Conservation (phyloP, 108 stramenopile species). For the Ochromonas danica region DNA sequence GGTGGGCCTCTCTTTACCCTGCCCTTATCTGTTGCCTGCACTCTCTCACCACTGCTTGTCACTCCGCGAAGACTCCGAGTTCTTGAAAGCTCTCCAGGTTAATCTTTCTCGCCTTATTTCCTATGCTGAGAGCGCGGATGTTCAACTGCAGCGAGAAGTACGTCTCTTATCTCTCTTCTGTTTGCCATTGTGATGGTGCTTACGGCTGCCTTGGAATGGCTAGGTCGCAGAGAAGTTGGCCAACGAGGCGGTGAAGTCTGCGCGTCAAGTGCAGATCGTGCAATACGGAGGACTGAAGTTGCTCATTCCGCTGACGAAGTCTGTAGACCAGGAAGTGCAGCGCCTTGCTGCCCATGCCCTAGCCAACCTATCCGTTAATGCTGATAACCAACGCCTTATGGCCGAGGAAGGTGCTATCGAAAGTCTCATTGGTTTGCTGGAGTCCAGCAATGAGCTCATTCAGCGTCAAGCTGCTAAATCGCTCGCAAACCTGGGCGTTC, state of each 20-base stretch:
- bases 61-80: constrained; percentile 43
- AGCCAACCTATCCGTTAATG: constrained; percentile 61
- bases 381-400: constrained; percentile 58
- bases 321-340: constrained; percentile 56
- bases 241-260: constrained; percentile 60
- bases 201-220: background rate
- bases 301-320: constrained; percentile 60
- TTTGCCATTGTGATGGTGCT: background rate
- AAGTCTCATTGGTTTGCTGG: constrained; percentile 52
- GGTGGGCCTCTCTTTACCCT: background rate
- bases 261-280: constrained; percentile 56
- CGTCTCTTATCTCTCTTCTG: background rate
- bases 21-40: background rate
- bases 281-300: constrained; percentile 57
- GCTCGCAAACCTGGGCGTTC: constrained; percentile 60
- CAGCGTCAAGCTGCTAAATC: constrained; percentile 63
- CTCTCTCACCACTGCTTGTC: background rate
- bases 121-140: constrained; percentile 60
- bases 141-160: constrained; percentile 54
- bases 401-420: constrained; percentile 61
- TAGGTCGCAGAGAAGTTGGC: constrained; percentile 60
- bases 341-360: constrained; percentile 65
- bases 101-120: constrained; percentile 58
- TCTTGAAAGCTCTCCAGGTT: constrained; percentile 40
- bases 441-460: constrained; percentile 34